Conservation (phyloP, 2,329 filamentous ascomycete genomes). For the Paraphoma sp. region DNA sequence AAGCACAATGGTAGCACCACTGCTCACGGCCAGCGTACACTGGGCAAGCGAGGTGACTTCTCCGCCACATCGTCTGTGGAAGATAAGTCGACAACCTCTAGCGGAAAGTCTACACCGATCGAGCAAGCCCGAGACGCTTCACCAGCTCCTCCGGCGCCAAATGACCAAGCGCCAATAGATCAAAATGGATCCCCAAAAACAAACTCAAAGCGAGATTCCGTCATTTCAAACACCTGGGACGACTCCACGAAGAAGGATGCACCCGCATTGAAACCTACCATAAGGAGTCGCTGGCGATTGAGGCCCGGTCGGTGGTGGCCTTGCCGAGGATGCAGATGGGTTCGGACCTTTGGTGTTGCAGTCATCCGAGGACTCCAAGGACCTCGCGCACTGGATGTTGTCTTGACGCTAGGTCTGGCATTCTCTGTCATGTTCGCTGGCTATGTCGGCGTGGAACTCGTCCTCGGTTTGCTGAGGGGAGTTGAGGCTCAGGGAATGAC, state of each 20-base stretch:
- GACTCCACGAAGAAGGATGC: neutral
- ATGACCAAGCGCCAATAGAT: neutral
- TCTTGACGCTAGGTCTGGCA: slow-evolving; percentile 18
- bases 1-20: slow-evolving; percentile 1
- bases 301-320: slow-evolving; percentile 28
- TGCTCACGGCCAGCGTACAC: neutral
- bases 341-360: slow-evolving; percentile 12
- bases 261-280: neutral
- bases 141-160: too few relatives aligned
- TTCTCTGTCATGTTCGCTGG: slow-evolving; percentile 13
- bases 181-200: neutral
- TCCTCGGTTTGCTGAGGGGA: slow-evolving; percentile 24
- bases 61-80: too few relatives aligned
- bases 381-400: slow-evolving; percentile 17
- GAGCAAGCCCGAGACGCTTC: too few relatives aligned
- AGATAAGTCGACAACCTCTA: too few relatives aligned
- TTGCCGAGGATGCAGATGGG: slow-evolving; percentile 21
- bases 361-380: slow-evolving; percentile 14
- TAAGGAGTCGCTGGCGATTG: neutral
- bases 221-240: slow-evolving; percentile 14
- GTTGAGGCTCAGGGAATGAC: slow-evolving; percentile 32
- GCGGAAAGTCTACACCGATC: too few relatives aligned
- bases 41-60: neutral
- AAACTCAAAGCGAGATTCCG: slow-evolving; percentile 16
- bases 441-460: slow-evolving; percentile 28